Percentiles rank a stretch among this genome's conserved stretches.
These are phyloP conservation scores for Apiotrichum veenhuisii DNA, from an alignment of 1,284 basidiomycete species.

Conservation along the genomic window DNA sequence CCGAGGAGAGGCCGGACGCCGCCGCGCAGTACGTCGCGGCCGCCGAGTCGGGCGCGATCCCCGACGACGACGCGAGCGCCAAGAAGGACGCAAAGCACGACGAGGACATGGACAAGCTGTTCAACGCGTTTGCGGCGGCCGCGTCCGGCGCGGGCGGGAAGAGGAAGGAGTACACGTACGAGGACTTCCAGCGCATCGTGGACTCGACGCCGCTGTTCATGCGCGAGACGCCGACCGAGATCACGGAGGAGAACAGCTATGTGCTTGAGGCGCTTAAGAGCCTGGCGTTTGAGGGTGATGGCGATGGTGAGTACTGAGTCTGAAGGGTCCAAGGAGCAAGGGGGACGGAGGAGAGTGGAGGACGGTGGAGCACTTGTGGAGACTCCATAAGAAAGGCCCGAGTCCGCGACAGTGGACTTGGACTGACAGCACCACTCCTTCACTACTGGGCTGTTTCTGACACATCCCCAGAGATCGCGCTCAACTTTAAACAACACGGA, in stretches of 20 bases:
- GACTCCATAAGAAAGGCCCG: too few relatives aligned
- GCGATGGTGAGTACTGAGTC: conserved; percentile 74
- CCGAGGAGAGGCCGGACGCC: neutral
- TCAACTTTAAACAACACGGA: conserved; percentile 91
- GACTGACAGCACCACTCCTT: too few relatives aligned
- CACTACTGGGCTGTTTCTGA: neutral
- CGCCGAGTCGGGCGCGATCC: too few relatives aligned
- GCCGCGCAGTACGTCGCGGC: neutral
- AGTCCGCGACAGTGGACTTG: too few relatives aligned
- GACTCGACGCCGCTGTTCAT: conserved; percentile 76
- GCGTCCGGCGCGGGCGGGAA: conserved; percentile 13
- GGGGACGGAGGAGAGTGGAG: too few relatives aligned
- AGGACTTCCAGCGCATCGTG: conserved; percentile 37
- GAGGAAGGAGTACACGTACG: conserved; percentile 35
- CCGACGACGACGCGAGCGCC: neutral
- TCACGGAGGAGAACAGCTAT: conserved; percentile 59
- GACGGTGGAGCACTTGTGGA: too few relatives aligned
- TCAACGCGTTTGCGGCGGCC: conserved; percentile 20
- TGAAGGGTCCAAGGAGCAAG: neutral
- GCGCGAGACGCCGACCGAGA: conserved; percentile 68
- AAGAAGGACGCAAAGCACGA: conserved; percentile 14
- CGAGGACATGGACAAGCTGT: conserved; percentile 19
- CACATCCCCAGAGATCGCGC: conserved; percentile 68
- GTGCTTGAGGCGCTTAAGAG: conserved; percentile 79
- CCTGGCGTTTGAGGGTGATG: conserved; percentile 81